Base-by-base conservation (phyloP, 345 rosid species). In the Syzygium jambos region DNA sequence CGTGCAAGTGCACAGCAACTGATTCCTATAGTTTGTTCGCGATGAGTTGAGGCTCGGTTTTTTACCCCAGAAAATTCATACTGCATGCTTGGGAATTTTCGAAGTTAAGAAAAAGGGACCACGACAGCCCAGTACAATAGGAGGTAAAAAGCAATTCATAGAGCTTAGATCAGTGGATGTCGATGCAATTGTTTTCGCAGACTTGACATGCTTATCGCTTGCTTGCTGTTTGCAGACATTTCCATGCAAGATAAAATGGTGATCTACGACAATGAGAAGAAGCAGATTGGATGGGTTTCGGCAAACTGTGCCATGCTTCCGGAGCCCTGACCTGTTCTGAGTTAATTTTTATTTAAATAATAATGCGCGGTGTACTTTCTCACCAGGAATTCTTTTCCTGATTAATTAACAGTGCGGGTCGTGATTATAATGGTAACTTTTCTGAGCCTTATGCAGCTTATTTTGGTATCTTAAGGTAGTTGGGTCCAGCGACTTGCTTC, bases 1-100 rank as follows among this genome's bases (percentile, higher is more conserved):
- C 11, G 12, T 9, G 30, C 41, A 1, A 29, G 41, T 21, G 11
- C 25, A 55, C 10, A 53, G 56, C 9, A 15, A 63, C 19, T 13
- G 38, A 63, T 29, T 13, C 19, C 52, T 29, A 27, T 14, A 38
- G 25, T 55, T 51, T 84, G n/a, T 65, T n/a, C 25, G 12, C 27
- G 13, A 51, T 8, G 25, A 29, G 9, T 1, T 21, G 38, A 10
- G 51, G 65, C 9, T 19, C 52, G 3, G 51, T 46, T 55, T 84
- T 43, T 19, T 13, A 43, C 89, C 34, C 30, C 90, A 97, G 99
- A 86, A 92, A 54, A 84, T 63, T 29, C 95, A 97, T 59, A 95
- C 94, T 88, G 96, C 91, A n/a, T 95, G 99, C 90, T 85, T 95
- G 88, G 98, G 98, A 83, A 93, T 96, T 84, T 73, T 95, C 85